phyloP scores from a whole-genome alignment of 306 rosid genomes.

The Vachellia collinsii region DNA sequence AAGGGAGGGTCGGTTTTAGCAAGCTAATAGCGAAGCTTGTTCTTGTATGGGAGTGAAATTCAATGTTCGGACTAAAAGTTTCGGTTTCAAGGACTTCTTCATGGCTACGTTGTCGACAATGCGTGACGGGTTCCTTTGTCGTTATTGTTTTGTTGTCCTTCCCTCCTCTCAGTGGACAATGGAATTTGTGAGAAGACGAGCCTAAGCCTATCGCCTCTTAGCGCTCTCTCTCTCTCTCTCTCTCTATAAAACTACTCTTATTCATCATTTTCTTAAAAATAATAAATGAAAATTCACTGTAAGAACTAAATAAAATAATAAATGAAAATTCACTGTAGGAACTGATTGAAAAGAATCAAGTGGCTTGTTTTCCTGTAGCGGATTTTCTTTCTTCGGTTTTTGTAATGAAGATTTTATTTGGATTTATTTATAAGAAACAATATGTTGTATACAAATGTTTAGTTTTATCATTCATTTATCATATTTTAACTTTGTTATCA shows the following conservation, averaged over 20 bases:
- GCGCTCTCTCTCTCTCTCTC: not conserved
- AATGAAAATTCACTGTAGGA: too few relatives aligned
- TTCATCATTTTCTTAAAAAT: too few relatives aligned
- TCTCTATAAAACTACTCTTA: not conserved
- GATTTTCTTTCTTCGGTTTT: too few relatives aligned
- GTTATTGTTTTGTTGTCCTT: conserved; percentile 62
- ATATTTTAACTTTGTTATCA: too few relatives aligned
- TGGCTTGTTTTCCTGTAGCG: too few relatives aligned
- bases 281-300: too few relatives aligned
- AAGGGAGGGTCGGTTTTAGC: conserved; percentile 4
- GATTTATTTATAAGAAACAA: too few relatives aligned
- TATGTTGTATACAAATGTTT: too few relatives aligned
- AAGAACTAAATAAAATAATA: too few relatives aligned
- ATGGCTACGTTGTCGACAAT: conserved; percentile 71
- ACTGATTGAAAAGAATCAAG: too few relatives aligned
- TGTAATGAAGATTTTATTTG: too few relatives aligned
- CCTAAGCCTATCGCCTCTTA: conserved; percentile 23
- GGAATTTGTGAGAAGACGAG: conserved; percentile 55
- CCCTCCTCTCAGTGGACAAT: conserved; percentile 57
- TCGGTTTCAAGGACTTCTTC: conserved; percentile 48
- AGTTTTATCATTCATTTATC: too few relatives aligned
- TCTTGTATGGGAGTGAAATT: conserved; percentile 28
- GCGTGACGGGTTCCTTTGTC: conserved; percentile 74
- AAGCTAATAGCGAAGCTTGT: conserved; percentile 32
- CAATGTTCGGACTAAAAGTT: conserved; percentile 39